phyloP scores from a whole-genome alignment of 768 basidiomycete species.

The Cubamyces sp. region DNA sequence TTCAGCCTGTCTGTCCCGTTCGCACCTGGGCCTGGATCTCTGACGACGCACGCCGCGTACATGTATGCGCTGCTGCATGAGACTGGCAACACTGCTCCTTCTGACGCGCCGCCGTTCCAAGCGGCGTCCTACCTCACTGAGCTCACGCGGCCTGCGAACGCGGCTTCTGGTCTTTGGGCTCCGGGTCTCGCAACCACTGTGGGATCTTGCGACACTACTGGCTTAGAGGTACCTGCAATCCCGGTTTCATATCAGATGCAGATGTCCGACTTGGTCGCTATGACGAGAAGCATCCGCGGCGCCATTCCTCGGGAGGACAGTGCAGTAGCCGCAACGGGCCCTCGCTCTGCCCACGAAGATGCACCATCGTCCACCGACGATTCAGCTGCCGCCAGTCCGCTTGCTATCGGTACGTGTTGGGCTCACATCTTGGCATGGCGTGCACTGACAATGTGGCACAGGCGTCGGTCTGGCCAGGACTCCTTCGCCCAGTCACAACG shows the following conservation, averaged over 20 bases:
- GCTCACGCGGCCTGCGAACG: neutral
- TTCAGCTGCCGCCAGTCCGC: too few relatives aligned
- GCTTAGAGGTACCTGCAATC: neutral
- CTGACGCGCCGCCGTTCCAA: slow-evolving; percentile 10
- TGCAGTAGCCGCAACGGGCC: neutral
- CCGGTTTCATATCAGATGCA: slow-evolving; percentile 26
- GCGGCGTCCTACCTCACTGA: neutral
- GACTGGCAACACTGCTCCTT: neutral
- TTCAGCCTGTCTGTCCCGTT: neutral
- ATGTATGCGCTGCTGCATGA: slow-evolving; percentile 3
- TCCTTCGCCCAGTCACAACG: too few relatives aligned
- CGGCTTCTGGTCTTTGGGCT: slow-evolving; percentile 1
- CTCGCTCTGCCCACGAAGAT: neutral
- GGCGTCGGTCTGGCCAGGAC: too few relatives aligned
- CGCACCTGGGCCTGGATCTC: neutral
- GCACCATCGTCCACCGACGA: too few relatives aligned
- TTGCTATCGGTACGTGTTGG: too few relatives aligned
- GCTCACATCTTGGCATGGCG: too few relatives aligned
- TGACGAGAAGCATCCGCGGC: slow-evolving; percentile 20
- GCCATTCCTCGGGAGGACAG: neutral
- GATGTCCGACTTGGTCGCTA: slow-evolving; percentile 18
- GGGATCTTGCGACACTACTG: neutral
- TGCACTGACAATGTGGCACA: too few relatives aligned
- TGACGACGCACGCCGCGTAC: neutral
- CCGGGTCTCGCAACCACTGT: neutral